Percentiles rank a stretch among this genome's conserved stretches.
phyloP scores from a whole-genome alignment of 805 yeast species.

The Wickerhamiella bombiphila region DNA sequence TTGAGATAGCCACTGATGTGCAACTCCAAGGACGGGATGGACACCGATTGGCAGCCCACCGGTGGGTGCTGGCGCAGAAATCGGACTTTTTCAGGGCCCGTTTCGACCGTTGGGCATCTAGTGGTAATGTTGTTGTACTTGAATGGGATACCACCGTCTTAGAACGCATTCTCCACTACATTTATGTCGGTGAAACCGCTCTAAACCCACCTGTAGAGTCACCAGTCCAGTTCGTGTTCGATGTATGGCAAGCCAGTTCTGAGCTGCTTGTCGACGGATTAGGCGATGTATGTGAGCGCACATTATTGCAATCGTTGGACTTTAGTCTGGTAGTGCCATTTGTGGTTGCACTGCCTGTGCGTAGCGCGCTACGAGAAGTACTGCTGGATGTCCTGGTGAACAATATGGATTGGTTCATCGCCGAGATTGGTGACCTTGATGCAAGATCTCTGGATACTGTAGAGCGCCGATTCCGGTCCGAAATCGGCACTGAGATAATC shows the following conservation, averaged over 20 bases:
- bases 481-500: neutral
- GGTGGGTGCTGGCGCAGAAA: neutral
- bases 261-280: slow-evolving; percentile 13
- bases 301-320: slow-evolving; percentile 11
- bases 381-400: slow-evolving; percentile 4
- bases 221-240: slow-evolving; percentile 8
- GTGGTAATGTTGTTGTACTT: neutral
- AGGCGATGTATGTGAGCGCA: slow-evolving; percentile 8
- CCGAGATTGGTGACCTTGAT: slow-evolving; percentile 2
- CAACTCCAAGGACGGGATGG: neutral
- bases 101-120: slow-evolving; percentile 8
- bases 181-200: slow-evolving; percentile 8
- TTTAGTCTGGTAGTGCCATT: slow-evolving; percentile 11
- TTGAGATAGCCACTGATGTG: neutral
- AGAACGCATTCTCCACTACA: slow-evolving; percentile 8
- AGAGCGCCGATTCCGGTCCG: neutral
- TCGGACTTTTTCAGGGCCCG: slow-evolving; percentile 13
- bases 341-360: slow-evolving; percentile 3
- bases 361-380: slow-evolving; percentile 1
- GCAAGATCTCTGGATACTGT: neutral
- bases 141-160: neutral
- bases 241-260: slow-evolving; percentile 14
- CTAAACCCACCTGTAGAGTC: neutral
- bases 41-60: neutral
- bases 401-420: slow-evolving; percentile 8